Evolutionary conservation across 805 yeast species (phyloP), one percentile per base, ranked within the genome.

Genomic region (Yarrowia bubula): DNA sequence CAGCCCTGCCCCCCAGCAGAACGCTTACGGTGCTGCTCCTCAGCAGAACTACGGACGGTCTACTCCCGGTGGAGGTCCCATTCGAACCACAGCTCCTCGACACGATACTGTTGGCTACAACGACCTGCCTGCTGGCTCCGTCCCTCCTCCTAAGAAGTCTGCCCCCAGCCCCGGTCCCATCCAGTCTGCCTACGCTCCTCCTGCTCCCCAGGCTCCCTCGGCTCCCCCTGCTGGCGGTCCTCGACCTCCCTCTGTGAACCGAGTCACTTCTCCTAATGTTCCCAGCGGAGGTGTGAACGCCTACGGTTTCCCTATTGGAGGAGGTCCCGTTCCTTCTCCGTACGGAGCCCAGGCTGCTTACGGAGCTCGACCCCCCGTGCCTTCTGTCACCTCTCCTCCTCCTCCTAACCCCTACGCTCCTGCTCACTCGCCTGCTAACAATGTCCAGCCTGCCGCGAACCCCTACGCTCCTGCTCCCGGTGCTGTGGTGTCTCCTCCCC

Each of bases 401-500:
- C 62, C 71, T 18, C 66, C 64, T 41, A 66, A 66, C 63, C 65
- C 67, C 8, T 65, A 64, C 39, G 66, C 69, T 9, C 71, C 77
- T 41, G 67, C 73, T 18, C 75, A 75, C 39, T 64, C 58, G 33
- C 58, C 73, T 32, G 66, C 73, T 13, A 75, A 75, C 50, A 70
- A 72, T 14, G 66, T 65, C 31, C 48, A 35, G 47, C 32, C 48
- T n/a, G 58, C 43, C 32, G 71, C 3, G 64, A 53, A 66, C 69
- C 31, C 67, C 51, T 43, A 58, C n/a, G 51, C 51, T 15, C 64
- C 64, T 15, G 43, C 72, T 5, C 68, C 71, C 6, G 66, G 75
- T 5, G 57, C 65, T 8, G 64, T 67, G 15, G 90, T 86, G 71
- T 76, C 87, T 67, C 90, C 91, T 58, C 80, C 83, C 10, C 76